Conservation (phyloP, 768 basidiomycete genomes). For the Phanerochaete carnosa region DNA sequence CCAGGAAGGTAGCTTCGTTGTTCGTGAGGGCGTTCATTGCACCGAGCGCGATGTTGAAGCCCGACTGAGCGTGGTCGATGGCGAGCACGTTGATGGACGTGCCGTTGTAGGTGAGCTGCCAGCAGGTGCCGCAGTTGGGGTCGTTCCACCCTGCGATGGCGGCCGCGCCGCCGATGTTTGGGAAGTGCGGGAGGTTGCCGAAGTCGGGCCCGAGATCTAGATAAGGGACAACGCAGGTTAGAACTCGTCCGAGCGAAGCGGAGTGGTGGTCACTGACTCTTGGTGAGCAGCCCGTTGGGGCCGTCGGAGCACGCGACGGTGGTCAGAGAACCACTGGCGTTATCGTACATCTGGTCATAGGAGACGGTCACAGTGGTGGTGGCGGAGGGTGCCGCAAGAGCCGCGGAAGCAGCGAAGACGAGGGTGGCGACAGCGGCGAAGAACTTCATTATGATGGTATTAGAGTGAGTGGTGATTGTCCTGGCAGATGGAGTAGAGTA, state of each 20-base stretch:
- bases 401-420: too few species aligned
- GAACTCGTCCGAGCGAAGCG: neutral
- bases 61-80: slow-evolving; percentile 42
- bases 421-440: too few species aligned
- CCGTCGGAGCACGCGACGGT: slow-evolving; percentile 52
- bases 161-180: slow-evolving; percentile 55
- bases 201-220: slow-evolving; percentile 49
- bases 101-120: slow-evolving; percentile 49
- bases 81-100: slow-evolving; percentile 47
- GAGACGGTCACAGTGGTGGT: slow-evolving; percentile 23
- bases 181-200: slow-evolving; percentile 46
- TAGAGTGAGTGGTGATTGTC: neutral
- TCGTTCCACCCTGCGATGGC: slow-evolving; percentile 53
- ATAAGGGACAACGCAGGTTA: slow-evolving; percentile 26
- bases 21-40: too few species aligned
- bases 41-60: slow-evolving; percentile 41
- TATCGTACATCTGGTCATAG: slow-evolving; percentile 53
- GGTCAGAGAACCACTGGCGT: slow-evolving; percentile 33
- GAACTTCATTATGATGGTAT: neutral
- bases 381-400: too few species aligned
- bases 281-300: slow-evolving; percentile 50
- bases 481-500: too few species aligned
- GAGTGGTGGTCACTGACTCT: slow-evolving; percentile 20
- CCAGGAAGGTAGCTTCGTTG: too few species aligned
- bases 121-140: slow-evolving; percentile 55